phyloP scores from a whole-genome alignment of 2,329 filamentous ascomycete species.

The Cytospora leucostoma region DNA sequence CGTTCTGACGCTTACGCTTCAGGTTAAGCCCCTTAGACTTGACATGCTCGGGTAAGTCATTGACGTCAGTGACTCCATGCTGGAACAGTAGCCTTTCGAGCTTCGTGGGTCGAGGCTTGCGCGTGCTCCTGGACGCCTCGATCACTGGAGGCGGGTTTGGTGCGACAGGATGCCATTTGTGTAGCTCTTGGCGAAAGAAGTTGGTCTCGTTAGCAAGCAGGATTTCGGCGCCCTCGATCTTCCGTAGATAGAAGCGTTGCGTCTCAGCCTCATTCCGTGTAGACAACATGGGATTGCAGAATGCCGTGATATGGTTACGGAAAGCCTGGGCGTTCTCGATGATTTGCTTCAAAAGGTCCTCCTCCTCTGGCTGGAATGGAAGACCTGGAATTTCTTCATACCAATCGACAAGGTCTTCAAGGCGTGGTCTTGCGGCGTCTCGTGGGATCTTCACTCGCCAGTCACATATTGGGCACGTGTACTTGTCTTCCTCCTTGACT shows the following conservation, averaged over 20 bases:
- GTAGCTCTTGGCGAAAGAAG: conserved; percentile 91
- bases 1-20: conserved; percentile 70
- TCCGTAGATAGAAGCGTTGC: conserved; percentile 91
- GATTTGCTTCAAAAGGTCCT: conserved; percentile 81
- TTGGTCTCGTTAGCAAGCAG: conserved; percentile 93
- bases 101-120: conserved; percentile 95
- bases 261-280: conserved; percentile 86
- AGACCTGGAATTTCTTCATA: conserved; percentile 77
- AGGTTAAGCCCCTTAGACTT: conserved; percentile 75
- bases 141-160: conserved; percentile 82
- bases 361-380: conserved; percentile 95
- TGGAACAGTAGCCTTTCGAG: conserved; percentile 92
- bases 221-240: conserved; percentile 96
- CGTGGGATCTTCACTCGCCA: conserved; percentile 96
- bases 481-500: conserved; percentile 97
- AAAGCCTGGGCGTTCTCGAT: conserved; percentile 84
- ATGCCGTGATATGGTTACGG: conserved; percentile 76
- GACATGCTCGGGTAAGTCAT: conserved; percentile 82
- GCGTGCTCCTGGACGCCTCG: conserved; percentile 84
- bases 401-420: conserved; percentile 85
- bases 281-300: conserved; percentile 78
- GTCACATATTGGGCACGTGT: conserved; percentile 97
- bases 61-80: conserved; percentile 84
- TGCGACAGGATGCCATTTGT: conserved; percentile 92
- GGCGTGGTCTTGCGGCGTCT: conserved; percentile 90